Base-by-base conservation (phyloP, 805 yeast species). In the Hanseniaspora osmophila region DNA sequence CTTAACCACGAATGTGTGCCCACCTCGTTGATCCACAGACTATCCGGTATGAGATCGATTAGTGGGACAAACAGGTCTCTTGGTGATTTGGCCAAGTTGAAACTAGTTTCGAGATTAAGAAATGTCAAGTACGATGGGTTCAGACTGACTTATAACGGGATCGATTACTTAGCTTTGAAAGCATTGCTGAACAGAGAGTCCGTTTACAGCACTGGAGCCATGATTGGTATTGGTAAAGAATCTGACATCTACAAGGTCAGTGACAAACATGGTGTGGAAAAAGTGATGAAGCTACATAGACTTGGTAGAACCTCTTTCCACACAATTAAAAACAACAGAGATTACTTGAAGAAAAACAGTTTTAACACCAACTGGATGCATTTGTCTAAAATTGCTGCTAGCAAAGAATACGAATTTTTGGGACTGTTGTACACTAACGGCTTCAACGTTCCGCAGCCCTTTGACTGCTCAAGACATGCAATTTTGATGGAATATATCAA, bases 111-210 rank as follows among this genome's bases (percentile, higher is more conserved):
- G 1, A 72, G 80, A 51, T 69, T 86, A 48, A 74, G 95, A 65
- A 92, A 92, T 62, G 94, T 96, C 32, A 85, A 80, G 55, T 90
- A 92, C 62, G 98, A 92, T 60, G 99, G 99, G 11, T 92, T 84
- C 66, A 72, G 90, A 52, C 65, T 92, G 51, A 82, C 95, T 0
- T 88, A 82, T 61, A 77, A 75, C 42, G 99, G 99, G 3, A 84
- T 79, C 62, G 99, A 92, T 63, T 92, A 84, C 59, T 70, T 92
- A 52, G 97, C 97, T 0, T 69, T 92, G 51, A 86, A 81, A 61
- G 73, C 94, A 9, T 76, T 92, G 78, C 68, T 83, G 51, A 82
- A 80, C 56, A 71, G 86, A 52, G 77, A 79, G 38, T 71, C 85
- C 0, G 59, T 92, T 10, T 79, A 79, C 55, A 80, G 90, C 1